A percentile compares a stretch with the other conserved stretches of the same genome.
These are phyloP conservation scores for Botryococcus braunii DNA, from an alignment of 163 green algal genomes.

Conservation along the genomic window DNA sequence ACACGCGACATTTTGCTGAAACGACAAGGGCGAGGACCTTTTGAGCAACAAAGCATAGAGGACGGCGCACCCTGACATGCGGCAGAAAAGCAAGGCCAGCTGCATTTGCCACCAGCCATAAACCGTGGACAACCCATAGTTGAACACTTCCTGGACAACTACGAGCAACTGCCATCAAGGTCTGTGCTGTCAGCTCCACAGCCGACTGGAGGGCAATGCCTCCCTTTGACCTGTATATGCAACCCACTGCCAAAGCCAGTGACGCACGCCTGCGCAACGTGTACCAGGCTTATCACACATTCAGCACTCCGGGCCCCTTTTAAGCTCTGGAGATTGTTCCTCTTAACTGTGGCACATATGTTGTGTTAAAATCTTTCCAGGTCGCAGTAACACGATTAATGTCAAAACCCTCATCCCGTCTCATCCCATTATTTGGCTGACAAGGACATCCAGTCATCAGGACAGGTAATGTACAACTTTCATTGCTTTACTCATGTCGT, in stretches of 20 bases:
- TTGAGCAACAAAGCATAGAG: too few relatives aligned
- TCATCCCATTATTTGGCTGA: too few relatives aligned
- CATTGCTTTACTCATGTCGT: too few relatives aligned
- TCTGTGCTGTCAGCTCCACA: conserved; percentile 42
- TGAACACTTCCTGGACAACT: conserved; percentile 33
- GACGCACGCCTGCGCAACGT: conserved; percentile 30
- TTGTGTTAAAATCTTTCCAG: too few relatives aligned
- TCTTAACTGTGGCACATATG: too few relatives aligned
- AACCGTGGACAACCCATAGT: conserved; percentile 71
- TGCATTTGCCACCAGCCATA: conserved; percentile 58
- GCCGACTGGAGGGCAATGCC: conserved; percentile 54
- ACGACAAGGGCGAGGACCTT: too few relatives aligned
- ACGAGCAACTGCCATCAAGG: conserved; percentile 47
- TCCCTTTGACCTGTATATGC: conserved; percentile 50
- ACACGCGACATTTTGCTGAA: too few relatives aligned
- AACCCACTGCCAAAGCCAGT: conserved; percentile 52
- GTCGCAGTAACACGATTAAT: too few relatives aligned
- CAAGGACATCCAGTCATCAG: too few relatives aligned
- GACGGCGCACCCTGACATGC: conserved; percentile 43
- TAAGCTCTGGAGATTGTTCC: background rate
- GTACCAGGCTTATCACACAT: background rate
- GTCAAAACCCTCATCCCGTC: too few relatives aligned
- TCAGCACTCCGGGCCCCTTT: background rate
- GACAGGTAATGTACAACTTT: too few relatives aligned
- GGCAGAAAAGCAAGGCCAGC: conserved; percentile 63